phyloP scores from a whole-genome alignment of 2,329 filamentous ascomycete species.

The Cladosporium sp. region DNA sequence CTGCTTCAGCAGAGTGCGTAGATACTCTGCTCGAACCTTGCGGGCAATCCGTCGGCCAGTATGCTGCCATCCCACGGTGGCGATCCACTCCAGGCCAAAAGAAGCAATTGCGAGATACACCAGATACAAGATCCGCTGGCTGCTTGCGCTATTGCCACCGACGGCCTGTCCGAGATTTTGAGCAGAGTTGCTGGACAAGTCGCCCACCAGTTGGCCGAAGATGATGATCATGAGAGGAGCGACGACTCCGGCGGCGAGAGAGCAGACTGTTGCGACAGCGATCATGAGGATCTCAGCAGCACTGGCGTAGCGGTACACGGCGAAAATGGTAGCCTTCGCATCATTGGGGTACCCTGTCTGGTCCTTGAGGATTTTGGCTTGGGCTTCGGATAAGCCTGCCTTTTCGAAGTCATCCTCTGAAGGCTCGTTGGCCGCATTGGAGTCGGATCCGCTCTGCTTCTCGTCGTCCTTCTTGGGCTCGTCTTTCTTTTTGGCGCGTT shows the following conservation, averaged over 20 bases:
- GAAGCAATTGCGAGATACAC: slow-evolving; percentile 44
- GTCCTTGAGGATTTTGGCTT: slow-evolving; percentile 10
- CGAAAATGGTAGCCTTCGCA: slow-evolving; percentile 8
- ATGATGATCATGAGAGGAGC: slow-evolving; percentile 40
- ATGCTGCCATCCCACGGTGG: slow-evolving; percentile 47
- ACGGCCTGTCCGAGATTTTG: slow-evolving; percentile 41
- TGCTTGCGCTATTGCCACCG: slow-evolving; percentile 27
- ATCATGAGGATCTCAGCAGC: slow-evolving; percentile 1
- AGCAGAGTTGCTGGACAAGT: slow-evolving; percentile 39
- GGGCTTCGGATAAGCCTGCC: slow-evolving; percentile 7
- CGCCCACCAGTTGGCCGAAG: slow-evolving; percentile 44
- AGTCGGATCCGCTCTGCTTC: not conserved
- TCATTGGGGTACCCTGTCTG: slow-evolving; percentile 4
- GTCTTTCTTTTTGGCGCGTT: not conserved
- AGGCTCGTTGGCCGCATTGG: not conserved
- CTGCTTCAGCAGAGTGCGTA: slow-evolving; percentile 46
- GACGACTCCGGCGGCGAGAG: slow-evolving; percentile 36
- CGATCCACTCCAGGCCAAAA: slow-evolving; percentile 38
- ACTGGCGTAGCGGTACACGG: slow-evolving; percentile 7
- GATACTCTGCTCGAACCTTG: slow-evolving; percentile 41
- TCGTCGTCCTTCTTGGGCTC: not conserved
- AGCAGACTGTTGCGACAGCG: slow-evolving; percentile 30
- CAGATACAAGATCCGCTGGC: slow-evolving; percentile 39
- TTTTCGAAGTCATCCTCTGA: slow-evolving; percentile 5
- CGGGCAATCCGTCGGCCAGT: slow-evolving; percentile 46